Evolutionary conservation across 2,329 filamentous ascomycete genomes (phyloP), one percentile per base, ranked within the genome.

Genomic region (Didymella pinodella): DNA sequence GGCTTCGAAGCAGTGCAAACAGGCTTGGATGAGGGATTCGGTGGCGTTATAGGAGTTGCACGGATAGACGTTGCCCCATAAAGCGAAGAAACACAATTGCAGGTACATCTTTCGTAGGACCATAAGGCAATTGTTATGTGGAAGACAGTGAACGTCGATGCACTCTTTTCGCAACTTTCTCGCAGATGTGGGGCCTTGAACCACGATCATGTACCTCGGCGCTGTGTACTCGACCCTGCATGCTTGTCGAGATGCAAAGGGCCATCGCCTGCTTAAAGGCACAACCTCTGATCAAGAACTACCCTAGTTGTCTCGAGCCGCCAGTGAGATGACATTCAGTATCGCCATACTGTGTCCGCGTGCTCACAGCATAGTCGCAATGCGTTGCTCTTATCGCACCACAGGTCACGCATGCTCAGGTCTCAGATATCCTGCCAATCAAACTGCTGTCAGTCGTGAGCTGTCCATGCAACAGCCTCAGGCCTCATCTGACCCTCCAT

Each of bases 311-410:
- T 20, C n/a, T 40, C 36, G n/a, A 18, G 36, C n/a, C 6, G 6
- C 3, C 2, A 22, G 4, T 28, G 2, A 28, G 14, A 44, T 14
- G 8, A 44, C 22, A 28, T 12, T 14, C 41, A n/a, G 6, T 8
- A 26, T 11, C 25, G 14, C 25, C 41, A 44, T n/a, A 12, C 5
- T 44, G 38, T 22, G 47, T 29, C 29, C 57, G 34, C 55, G 49
- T 62, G 62, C 38, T 48, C 59, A 60, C 34, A 31, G 36, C 46
- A 36, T 20, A 36, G 46, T 51, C 53, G 59, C 44, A 31, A 59
- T 48, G 46, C 41, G 22, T 32, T 38, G 25, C 43, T 49, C 52
- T 62, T 64, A 62, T 62, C 62, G 55, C 62, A 55, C 55, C 38
- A 56, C 34, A 18, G 45, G 55, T 55, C 57, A 56, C 53, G 54